Evolutionary conservation across 1,284 basidiomycete species (phyloP).

Genomic region (Melampsora larici-populina): DNA sequence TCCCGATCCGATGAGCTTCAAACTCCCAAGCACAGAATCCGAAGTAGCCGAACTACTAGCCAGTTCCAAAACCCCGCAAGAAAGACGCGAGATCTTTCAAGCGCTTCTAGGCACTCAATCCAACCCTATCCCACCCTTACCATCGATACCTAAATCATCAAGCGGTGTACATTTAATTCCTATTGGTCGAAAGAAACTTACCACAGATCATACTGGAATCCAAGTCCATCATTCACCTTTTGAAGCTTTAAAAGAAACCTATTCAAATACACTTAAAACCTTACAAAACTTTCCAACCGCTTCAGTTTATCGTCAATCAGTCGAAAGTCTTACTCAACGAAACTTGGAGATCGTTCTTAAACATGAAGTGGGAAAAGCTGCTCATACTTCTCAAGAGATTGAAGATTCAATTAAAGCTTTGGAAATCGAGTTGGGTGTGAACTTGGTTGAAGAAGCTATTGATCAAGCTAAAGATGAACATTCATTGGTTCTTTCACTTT

Average conservation of each 20-base stretch:
- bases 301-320: conserved; percentile 85
- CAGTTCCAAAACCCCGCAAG: conserved; percentile 7
- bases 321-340: conserved; percentile 78
- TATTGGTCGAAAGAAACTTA: conserved; percentile 22
- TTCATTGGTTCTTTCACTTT: conserved; percentile 73
- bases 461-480: conserved; percentile 80
- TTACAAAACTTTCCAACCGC: conserved; percentile 69
- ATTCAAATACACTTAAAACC: conserved; percentile 71
- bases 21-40: conserved; percentile 13
- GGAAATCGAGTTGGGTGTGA: conserved; percentile 71
- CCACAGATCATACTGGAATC: conserved; percentile 15
- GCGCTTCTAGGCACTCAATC: conserved; percentile 1
- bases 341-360: conserved; percentile 71
- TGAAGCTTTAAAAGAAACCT: conserved; percentile 63
- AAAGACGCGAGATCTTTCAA: conserved; percentile 18
- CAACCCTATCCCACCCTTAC: not conserved
- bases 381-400: conserved; percentile 40
- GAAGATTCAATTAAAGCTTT: conserved; percentile 52
- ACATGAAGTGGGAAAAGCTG: conserved; percentile 55
- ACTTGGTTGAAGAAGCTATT: conserved; percentile 67
- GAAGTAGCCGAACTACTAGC: conserved; percentile 31
- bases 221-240: conserved; percentile 38
- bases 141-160: not conserved
- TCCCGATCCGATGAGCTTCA: too few species aligned
- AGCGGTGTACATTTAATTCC: conserved; percentile 21